Evolutionary conservation across 108 stramenopile species (phyloP).

Genomic region (Ochromonas danica): DNA sequence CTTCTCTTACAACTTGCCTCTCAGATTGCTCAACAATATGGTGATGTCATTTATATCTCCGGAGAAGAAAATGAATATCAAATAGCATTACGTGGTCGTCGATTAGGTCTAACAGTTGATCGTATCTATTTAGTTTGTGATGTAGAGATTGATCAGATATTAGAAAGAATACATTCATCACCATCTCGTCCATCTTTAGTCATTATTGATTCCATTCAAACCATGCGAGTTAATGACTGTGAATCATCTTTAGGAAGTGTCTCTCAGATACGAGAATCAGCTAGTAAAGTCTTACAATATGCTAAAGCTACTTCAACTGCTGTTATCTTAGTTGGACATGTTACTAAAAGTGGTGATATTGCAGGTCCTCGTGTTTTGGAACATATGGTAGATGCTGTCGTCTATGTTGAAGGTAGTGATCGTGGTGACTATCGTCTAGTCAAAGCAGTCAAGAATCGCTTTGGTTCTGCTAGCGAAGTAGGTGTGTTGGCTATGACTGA

Average conservation of each 20-base stretch:
- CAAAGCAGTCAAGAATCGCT: conserved; percentile 44
- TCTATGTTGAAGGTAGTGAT: conserved; percentile 76
- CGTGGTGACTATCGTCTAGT: conserved; percentile 40
- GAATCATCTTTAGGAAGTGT: conserved; percentile 72
- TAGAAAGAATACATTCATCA: conserved; percentile 32
- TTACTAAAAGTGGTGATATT: conserved; percentile 85
- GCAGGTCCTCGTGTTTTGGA: conserved; percentile 91
- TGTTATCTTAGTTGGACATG: conserved; percentile 84
- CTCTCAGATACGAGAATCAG: conserved; percentile 68
- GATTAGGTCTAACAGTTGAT: conserved; percentile 55
- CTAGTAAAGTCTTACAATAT: conserved; percentile 71
- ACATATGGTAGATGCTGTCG: conserved; percentile 91
- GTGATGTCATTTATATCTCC: conserved; percentile 83
- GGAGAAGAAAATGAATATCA: conserved; percentile 90
- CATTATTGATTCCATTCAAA: conserved; percentile 88
- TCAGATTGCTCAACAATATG: conserved; percentile 52
- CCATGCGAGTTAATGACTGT: conserved; percentile 73
- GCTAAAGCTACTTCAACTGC: conserved; percentile 83
- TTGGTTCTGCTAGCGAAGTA: conserved; percentile 76
- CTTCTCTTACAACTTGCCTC: conserved; percentile 57
- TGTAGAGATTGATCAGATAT: conserved; percentile 47
- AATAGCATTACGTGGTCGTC: conserved; percentile 73
- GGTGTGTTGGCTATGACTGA: conserved; percentile 78
- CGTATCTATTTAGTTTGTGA: conserved; percentile 48
- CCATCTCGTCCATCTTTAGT: conserved; percentile 59